These are phyloP conservation scores for Blastocystis sp. DNA, from an alignment of 352 stramenopile genomes.

Conservation along the genomic window DNA sequence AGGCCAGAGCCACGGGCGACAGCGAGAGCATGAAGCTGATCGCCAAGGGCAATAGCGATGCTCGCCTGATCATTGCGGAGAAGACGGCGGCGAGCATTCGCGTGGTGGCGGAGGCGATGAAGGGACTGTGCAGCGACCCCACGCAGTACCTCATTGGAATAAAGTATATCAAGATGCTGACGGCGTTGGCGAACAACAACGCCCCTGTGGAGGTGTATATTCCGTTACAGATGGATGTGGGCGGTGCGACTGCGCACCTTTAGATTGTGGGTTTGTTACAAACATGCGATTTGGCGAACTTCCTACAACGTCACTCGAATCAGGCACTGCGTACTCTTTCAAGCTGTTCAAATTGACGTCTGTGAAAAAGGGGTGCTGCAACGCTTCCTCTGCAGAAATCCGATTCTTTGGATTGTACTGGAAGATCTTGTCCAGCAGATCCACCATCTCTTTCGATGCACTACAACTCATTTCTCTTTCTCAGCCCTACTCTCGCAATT, in stretches of 20 bases:
- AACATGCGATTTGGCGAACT: not conserved
- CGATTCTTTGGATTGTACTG: slow-evolving; percentile 58
- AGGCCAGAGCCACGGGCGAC: slow-evolving; percentile 70
- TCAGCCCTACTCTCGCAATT: not conserved
- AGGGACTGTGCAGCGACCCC: slow-evolving; percentile 67
- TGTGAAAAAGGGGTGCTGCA: slow-evolving; percentile 16
- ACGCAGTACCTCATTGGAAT: slow-evolving; percentile 72
- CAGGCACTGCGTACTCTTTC: not conserved
- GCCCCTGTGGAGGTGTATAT: slow-evolving; percentile 69
- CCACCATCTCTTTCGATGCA: slow-evolving; percentile 16
- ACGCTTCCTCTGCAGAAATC: slow-evolving; percentile 36
- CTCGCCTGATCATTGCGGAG: slow-evolving; percentile 70
- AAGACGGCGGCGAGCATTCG: slow-evolving; percentile 65
- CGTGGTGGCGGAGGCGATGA: slow-evolving; percentile 69
- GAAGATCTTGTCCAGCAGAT: slow-evolving; percentile 43
- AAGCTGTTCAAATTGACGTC: slow-evolving; percentile 48
- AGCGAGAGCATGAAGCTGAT: slow-evolving; percentile 69
- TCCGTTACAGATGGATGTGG: slow-evolving; percentile 70
- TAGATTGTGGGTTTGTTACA: not conserved
- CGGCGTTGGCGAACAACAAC: slow-evolving; percentile 20
- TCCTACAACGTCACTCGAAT: not conserved
- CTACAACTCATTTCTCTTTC: not conserved
- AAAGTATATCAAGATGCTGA: slow-evolving; percentile 71
- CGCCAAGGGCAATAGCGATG: slow-evolving; percentile 69
- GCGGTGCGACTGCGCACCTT: slow-evolving; percentile 52